phyloP scores from a whole-genome alignment of 1,139 yeast genomes.

The Lodderomyces beijingensis region DNA sequence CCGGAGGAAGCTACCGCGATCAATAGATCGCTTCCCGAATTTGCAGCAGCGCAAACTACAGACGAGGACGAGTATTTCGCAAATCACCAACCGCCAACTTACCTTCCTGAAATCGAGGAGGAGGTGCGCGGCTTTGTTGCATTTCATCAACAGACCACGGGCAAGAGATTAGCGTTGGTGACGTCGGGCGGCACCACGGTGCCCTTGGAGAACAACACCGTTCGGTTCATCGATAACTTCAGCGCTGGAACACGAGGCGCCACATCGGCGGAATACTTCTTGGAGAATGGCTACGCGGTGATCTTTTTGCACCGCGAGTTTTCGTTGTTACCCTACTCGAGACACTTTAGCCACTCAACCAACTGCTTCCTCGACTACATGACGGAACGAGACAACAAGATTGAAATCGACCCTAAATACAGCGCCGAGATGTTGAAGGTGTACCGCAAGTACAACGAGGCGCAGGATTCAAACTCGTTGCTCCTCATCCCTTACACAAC shows the following conservation, averaged over 20 bases:
- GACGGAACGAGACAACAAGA: conserved; percentile 48
- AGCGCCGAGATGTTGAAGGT: conserved; percentile 61
- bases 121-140: conserved; percentile 60
- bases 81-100: conserved; percentile 68
- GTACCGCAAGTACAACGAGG: conserved; percentile 59
- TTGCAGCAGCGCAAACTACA: conserved; percentile 68
- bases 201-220: conserved; percentile 94
- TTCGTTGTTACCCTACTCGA: conserved; percentile 83
- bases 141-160: conserved; percentile 29
- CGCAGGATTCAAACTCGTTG: conserved; percentile 55
- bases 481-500: conserved; percentile 86
- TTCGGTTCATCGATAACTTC: conserved; percentile 91
- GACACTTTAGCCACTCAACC: conserved; percentile 83
- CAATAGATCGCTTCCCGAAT: conserved; percentile 69
- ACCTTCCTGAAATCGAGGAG: conserved; percentile 56
- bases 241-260: conserved; percentile 99
- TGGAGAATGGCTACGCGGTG: conserved; percentile 84
- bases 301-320: conserved; percentile 90
- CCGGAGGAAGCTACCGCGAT: conserved; percentile 75
- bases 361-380: conserved; percentile 84
- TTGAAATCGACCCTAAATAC: conserved; percentile 58
- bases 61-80: conserved; percentile 78
- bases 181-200: conserved; percentile 99
- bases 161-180: conserved; percentile 66
- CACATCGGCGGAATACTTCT: conserved; percentile 86